Evolutionary conservation across 2,329 filamentous ascomycete genomes (phyloP).

Genomic region (Cladophialophora immunda): DNA sequence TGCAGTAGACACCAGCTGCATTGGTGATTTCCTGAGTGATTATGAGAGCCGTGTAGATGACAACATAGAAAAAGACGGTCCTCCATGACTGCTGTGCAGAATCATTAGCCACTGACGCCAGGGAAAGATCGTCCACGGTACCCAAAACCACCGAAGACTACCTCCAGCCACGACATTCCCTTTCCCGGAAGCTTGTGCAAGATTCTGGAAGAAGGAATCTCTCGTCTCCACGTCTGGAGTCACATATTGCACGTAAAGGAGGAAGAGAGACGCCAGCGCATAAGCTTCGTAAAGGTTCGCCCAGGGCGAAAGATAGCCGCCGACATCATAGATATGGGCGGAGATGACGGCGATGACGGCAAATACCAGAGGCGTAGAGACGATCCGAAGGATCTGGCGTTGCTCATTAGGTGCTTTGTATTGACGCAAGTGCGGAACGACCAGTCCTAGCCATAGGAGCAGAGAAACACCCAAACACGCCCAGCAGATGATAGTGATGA

Average conservation of each 20-base stretch:
- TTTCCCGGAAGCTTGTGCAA: slow-evolving; percentile 23
- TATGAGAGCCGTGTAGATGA: slow-evolving; percentile 80
- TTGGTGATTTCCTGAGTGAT: slow-evolving; percentile 77
- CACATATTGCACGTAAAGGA: slow-evolving; percentile 34
- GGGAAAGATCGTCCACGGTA: slow-evolving; percentile 54
- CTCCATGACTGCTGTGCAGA: slow-evolving; percentile 62
- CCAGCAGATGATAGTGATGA: slow-evolving; percentile 28
- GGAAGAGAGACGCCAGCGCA: slow-evolving; percentile 32
- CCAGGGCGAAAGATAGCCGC: slow-evolving; percentile 27
- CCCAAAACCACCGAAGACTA: slow-evolving; percentile 47
- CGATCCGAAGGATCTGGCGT: slow-evolving; percentile 33
- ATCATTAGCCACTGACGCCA: neutral
- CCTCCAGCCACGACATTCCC: slow-evolving; percentile 21
- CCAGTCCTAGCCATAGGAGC: slow-evolving; percentile 24
- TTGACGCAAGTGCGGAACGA: slow-evolving; percentile 28
- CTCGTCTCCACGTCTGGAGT: slow-evolving; percentile 27
- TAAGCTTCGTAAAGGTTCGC: slow-evolving; percentile 32
- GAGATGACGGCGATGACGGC: slow-evolving; percentile 25
- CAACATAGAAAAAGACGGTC: slow-evolving; percentile 83
- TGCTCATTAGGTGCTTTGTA: slow-evolving; percentile 34
- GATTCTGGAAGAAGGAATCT: slow-evolving; percentile 21
- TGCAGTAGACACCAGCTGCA: slow-evolving; percentile 75
- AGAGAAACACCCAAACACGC: slow-evolving; percentile 22
- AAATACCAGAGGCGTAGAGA: slow-evolving; percentile 29
- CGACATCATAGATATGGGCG: slow-evolving; percentile 26